Evolutionary conservation across 2,329 filamentous ascomycete genomes (phyloP).

Genomic region (Diaporthe sp.): DNA sequence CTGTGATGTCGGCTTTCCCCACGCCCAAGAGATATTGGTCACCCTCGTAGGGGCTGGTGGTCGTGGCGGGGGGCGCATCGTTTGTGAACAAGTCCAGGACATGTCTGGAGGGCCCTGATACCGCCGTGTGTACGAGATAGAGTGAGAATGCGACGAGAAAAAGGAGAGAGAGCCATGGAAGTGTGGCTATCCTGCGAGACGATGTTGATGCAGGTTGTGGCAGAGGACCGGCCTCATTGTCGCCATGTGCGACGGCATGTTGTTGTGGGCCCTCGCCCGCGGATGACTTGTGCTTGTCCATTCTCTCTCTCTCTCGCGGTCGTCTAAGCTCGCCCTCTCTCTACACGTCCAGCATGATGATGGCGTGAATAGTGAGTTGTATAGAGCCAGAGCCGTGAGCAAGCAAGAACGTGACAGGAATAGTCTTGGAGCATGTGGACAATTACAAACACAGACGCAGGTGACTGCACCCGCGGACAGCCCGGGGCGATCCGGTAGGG

Average conservation of each 20-base stretch:
- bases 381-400: neutral
- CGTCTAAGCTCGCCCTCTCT: neutral
- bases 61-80: neutral
- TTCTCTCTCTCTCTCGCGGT: neutral
- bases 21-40: slow-evolving; percentile 62
- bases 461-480: too few species aligned
- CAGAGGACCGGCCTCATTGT: neutral
- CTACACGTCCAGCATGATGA: neutral
- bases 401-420: neutral
- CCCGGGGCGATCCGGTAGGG: too few species aligned
- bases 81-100: neutral
- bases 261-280: neutral
- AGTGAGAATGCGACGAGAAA: neutral
- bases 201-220: neutral
- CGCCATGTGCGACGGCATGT: neutral
- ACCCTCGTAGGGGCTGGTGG: slow-evolving; percentile 36
- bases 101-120: neutral
- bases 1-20: slow-evolving; percentile 66
- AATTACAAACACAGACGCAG: neutral
- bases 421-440: neutral
- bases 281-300: neutral
- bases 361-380: neutral
- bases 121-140: neutral
- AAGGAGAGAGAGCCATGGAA: neutral
- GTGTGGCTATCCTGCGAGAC: neutral